Evolutionary conservation across 495 filamentous ascomycete species (phyloP), one percentile per base, ranked within the genome.

Genomic region (Astrothelium macrocarpum): DNA sequence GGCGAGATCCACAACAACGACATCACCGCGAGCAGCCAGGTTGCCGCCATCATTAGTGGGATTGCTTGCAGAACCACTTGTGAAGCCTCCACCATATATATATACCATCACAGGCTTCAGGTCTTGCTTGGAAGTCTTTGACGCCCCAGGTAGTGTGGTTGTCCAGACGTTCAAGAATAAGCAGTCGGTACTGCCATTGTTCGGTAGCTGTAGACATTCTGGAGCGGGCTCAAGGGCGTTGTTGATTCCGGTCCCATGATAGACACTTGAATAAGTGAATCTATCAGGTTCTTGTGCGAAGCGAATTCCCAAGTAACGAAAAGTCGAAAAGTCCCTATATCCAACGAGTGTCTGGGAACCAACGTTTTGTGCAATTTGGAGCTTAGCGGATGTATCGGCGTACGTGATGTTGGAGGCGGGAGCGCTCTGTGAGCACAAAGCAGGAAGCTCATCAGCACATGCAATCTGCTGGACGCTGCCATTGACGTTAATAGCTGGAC

Each of bases 131-230:
- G 29, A 32, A 2, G 74, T 68, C 59, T 73, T 69, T 0, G 64
- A 66, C 56, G 64, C 59, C 12, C 62, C 59, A 0, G 75, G 75
- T 1, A 78, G 73, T 39, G 70, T 71, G 0, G 76, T 71, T 1
- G 76, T 77, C 74, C 75, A 78, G 2, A 78, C 64, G 62, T 78
- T 78, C 34, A 73, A 67, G 59, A 78, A 78, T 4, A 77, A 66
- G 32, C 76, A 78, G 61, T 78, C 74, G 60, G 73, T 72, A 59
- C 68, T 69, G 26, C 70, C 70, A 20, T 72, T 63, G 36, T 64
- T 68, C 43, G 70, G 70, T 3, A 43, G 20, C 34, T 64, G 63
- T n/a, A 64, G 46, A 32, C 63, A 64, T 49, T 64, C 63, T 16
- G 56, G 63, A 39, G 53, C 63, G 20, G 53, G 63, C 28, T 42